These are phyloP conservation scores for Linderniella brevidens DNA, from an alignment of 257 asterid species.

Conservation along the genomic window DNA sequence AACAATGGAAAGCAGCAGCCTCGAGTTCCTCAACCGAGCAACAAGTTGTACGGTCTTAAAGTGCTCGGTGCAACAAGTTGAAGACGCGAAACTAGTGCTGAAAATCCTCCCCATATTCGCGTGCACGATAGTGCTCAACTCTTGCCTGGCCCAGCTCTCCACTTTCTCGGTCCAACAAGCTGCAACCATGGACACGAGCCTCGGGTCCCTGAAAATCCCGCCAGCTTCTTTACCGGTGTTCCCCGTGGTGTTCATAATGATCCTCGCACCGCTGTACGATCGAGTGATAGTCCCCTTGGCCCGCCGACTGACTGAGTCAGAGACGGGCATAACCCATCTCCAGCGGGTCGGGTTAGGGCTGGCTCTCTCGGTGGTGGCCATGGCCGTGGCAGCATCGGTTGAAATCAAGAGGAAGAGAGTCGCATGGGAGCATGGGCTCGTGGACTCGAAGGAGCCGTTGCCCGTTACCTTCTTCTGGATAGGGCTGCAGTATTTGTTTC, in stretches of 20 bases:
- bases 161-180: constrained; percentile 95
- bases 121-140: constrained; percentile 69
- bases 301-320: constrained; percentile 39
- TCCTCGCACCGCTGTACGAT: constrained; percentile 67
- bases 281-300: constrained; percentile 53
- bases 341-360: constrained; percentile 71
- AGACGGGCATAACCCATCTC: constrained; percentile 58
- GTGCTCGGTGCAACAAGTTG: constrained; percentile 53
- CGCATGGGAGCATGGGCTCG: constrained; percentile 21
- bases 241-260: constrained; percentile 73
- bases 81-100: constrained; percentile 61
- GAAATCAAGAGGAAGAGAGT: constrained; percentile 62
- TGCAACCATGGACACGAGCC: constrained; percentile 69
- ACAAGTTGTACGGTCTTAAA: constrained; percentile 13
- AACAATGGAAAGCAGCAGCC: constrained; percentile 31
- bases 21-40: constrained; percentile 36
- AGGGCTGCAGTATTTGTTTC: constrained; percentile 61
- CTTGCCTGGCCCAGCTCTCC: constrained; percentile 84
- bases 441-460: constrained; percentile 17
- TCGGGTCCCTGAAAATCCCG: constrained; percentile 58
- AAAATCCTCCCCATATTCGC: constrained; percentile 70
- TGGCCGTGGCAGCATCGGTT: constrained; percentile 65
- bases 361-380: constrained; percentile 52
- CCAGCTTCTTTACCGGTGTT: constrained; percentile 89
- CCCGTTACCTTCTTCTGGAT: constrained; percentile 78